phyloP scores from a whole-genome alignment of 306 rosid species.

The Casuarina glauca region DNA sequence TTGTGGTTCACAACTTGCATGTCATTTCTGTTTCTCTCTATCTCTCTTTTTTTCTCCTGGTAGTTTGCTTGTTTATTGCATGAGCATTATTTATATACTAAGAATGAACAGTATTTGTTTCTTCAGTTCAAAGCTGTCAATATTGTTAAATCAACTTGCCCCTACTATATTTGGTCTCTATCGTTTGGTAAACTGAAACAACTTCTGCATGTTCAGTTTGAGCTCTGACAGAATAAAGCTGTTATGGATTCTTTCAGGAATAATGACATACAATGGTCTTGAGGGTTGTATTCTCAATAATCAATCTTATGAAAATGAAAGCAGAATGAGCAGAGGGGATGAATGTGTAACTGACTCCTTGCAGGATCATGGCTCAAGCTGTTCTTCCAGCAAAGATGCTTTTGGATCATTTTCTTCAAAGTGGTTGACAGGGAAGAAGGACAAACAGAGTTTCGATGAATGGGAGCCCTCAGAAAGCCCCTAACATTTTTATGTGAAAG shows the following conservation, averaged over 20 bases:
- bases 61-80: background rate
- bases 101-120: too few species aligned
- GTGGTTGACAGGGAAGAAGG: slow-evolving; percentile 61
- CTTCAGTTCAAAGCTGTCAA: background rate
- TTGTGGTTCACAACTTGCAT: too few species aligned
- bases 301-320: slow-evolving; percentile 53
- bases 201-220: too few species aligned
- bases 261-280: too few species aligned
- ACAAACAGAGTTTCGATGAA: slow-evolving; percentile 59
- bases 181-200: background rate
- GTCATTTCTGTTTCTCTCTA: background rate
- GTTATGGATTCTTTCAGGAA: too few species aligned
- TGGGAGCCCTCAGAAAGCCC: slow-evolving; percentile 72
- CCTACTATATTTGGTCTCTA: slow-evolving; percentile 1
- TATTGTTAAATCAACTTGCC: slow-evolving; percentile 10
- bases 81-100: background rate
- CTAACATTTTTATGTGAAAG: slow-evolving; percentile 51
- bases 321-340: slow-evolving; percentile 80
- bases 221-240: too few species aligned
- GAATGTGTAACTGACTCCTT: slow-evolving; percentile 60
- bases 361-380: too few species aligned
- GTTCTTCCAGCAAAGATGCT: slow-evolving; percentile 55
- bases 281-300: too few species aligned
- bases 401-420: slow-evolving; percentile 84
- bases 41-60: background rate